These are phyloP conservation scores for Didymella keratinophila DNA, from an alignment of 2,329 filamentous ascomycete species.

Conservation along the genomic window DNA sequence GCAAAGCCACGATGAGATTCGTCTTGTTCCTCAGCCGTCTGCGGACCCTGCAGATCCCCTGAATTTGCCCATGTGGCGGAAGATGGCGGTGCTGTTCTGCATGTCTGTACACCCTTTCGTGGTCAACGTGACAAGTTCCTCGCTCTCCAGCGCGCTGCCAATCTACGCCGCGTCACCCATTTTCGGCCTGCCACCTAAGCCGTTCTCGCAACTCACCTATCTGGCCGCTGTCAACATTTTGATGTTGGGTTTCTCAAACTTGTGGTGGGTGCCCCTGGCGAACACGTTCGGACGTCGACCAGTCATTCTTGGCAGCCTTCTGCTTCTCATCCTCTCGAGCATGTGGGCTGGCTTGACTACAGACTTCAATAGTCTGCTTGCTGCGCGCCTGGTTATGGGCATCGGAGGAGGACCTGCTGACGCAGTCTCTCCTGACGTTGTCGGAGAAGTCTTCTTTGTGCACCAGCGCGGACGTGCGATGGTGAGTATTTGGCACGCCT, in stretches of 20 bases:
- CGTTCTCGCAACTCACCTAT: constrained; percentile 46
- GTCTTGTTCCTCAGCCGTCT: constrained; percentile 51
- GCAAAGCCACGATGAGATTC: constrained; percentile 45
- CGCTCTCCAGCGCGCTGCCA: constrained; percentile 48
- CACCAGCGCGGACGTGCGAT: constrained; percentile 53
- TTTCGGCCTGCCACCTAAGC: constrained; percentile 40
- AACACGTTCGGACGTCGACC: constrained; percentile 53
- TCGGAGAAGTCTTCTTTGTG: constrained; percentile 55
- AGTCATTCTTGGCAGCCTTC: constrained; percentile 47
- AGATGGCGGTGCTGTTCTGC: constrained; percentile 44
- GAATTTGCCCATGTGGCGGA: constrained; percentile 51
- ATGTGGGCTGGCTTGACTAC: constrained; percentile 53
- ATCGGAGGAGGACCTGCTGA: constrained; percentile 50
- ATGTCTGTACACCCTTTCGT: constrained; percentile 52
- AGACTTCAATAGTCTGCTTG: constrained; percentile 48
- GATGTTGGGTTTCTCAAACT: constrained; percentile 50
- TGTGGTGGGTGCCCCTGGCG: constrained; percentile 53
- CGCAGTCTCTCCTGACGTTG: constrained; percentile 51
- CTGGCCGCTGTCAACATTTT: constrained; percentile 52
- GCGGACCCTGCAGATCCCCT: constrained; percentile 52
- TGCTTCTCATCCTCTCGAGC: constrained; percentile 46
- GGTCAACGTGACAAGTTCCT: constrained; percentile 49
- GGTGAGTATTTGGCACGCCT: constrained; percentile 26
- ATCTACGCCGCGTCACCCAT: constrained; percentile 45
- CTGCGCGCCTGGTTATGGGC: constrained; percentile 51